Evolutionary conservation across 352 stramenopile genomes (phyloP), one percentile per base, ranked within the genome.

Genomic region (Phytophthora litchii): DNA sequence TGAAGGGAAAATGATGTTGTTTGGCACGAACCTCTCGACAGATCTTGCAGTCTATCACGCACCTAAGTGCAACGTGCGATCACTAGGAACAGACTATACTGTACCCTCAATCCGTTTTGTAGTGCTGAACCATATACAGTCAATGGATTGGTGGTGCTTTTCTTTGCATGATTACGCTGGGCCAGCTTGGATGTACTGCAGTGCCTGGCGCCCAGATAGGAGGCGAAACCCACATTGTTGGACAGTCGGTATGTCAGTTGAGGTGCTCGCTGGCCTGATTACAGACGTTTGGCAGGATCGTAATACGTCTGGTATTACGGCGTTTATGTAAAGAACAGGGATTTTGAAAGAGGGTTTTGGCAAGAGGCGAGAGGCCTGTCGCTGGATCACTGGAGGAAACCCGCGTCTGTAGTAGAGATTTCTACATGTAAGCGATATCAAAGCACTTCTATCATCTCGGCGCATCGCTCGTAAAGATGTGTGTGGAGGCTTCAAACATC

Each of bases 11-110:
- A 31, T 7, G 3, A 34, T 34, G 7, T 34, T 27, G 23, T 27
- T 27, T 27, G 10, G 7, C 10, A 12, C 7, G 29, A 34, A 34
- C 29, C 29, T 12, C 10, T 34, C 29, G 29, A 34, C 37, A 75
- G 44, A 74, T 71, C 47, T 19, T 46, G 13, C 13, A 46, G 3
- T 31, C 20, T 46, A 46, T 46, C 40, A 31, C 19, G 20, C 3
- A 27, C 29, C 10, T 11, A 34, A 34, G 29, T 31, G 40, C 40
- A 16, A 2, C 11, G 40, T 46, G 7, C 29, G 10, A 9, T 34
- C 29, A 11, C 3, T 34, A 3, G 29, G 10, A 16, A 31, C 19
- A 46, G 23, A 21, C 40, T 29, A 2, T 29, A n/a, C n/a, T n/a
- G n/a, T n/a, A n/a, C n/a, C 19, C 2, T n/a, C 21, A 34, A 27